Conservation (phyloP, 1,284 basidiomycete species). For the Apiotrichum gracile region DNA sequence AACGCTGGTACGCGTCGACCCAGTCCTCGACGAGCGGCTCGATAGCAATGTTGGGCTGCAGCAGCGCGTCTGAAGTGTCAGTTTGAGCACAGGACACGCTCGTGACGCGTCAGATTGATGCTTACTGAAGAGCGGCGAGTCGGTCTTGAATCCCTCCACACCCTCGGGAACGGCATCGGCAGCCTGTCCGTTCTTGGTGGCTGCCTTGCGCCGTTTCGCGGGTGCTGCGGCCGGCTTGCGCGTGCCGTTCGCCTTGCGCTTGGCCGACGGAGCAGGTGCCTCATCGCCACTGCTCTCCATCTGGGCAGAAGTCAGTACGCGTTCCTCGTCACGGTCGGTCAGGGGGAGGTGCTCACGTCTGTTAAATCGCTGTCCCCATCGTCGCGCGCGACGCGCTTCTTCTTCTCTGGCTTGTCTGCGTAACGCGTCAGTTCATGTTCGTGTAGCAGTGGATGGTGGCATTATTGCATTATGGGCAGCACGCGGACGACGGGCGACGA, state of each 20-base stretch:
- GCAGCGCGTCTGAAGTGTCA: conserved; percentile 33
- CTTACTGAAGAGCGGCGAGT: conserved; percentile 38
- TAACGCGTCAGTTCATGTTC: not conserved
- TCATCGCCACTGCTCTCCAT: conserved; percentile 4
- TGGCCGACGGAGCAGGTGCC: conserved; percentile 1
- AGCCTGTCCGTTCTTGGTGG: conserved; percentile 2
- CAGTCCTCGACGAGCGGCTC: conserved; percentile 45
- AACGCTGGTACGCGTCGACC: conserved; percentile 42
- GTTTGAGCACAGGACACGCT: not conserved
- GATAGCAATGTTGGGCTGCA: conserved; percentile 42
- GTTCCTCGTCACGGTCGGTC: not conserved
- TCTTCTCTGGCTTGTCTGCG: not conserved
- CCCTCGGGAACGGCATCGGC: conserved; percentile 11
- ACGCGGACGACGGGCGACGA: not conserved
- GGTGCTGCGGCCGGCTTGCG: conserved; percentile 2
- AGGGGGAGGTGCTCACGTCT: not conserved
- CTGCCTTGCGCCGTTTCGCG: conserved; percentile 13
- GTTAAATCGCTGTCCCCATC: not conserved
- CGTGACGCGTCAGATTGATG: not conserved
- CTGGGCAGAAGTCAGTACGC: not conserved
- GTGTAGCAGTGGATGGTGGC: too few relatives aligned
- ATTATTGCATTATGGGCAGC: too few relatives aligned
- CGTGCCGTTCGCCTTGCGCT: conserved; percentile 16
- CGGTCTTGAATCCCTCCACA: conserved; percentile 31
- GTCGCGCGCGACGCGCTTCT: not conserved